Conservation (phyloP, 2,329 filamentous ascomycete species). For the Fusarium haematococcum region DNA sequence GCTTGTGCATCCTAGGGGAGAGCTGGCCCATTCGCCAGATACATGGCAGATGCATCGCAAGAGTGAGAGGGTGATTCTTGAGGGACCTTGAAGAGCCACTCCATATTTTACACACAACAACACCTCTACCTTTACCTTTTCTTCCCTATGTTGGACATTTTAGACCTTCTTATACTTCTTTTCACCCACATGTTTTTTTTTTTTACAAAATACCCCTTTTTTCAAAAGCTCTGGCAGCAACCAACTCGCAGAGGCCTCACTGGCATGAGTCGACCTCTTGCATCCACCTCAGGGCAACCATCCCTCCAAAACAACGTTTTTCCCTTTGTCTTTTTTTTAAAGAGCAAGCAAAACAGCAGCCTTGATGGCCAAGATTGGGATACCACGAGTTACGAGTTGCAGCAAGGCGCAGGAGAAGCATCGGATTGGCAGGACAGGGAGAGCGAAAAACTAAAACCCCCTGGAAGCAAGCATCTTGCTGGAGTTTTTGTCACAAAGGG, state of each 20-base stretch:
- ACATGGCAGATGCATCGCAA: slow-evolving; percentile 64
- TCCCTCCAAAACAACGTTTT: slow-evolving; percentile 14
- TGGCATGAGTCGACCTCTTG: slow-evolving; percentile 25
- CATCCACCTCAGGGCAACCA: slow-evolving; percentile 20
- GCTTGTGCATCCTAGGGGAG: slow-evolving; percentile 54
- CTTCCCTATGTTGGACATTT: background rate
- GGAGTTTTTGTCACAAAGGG: slow-evolving; percentile 33
- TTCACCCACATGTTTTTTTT: slow-evolving; percentile 8
- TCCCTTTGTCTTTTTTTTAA: slow-evolving; percentile 39
- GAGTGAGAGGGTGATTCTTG: slow-evolving; percentile 60
- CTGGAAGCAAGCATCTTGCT: slow-evolving; percentile 25
- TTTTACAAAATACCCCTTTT: slow-evolving; percentile 16
- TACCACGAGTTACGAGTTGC: slow-evolving; percentile 35
- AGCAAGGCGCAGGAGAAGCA: slow-evolving; percentile 41
- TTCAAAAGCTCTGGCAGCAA: slow-evolving; percentile 30
- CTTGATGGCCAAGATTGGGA: slow-evolving; percentile 31
- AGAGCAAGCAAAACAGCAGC: slow-evolving; percentile 17
- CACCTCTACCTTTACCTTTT: background rate
- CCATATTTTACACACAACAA: background rate
- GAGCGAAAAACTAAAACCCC: slow-evolving; percentile 6
- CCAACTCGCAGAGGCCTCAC: slow-evolving; percentile 19
- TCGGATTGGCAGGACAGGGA: slow-evolving; percentile 21
- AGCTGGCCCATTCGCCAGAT: slow-evolving; percentile 45
- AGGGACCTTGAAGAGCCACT: slow-evolving; percentile 47
- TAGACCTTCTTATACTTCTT: background rate